These are phyloP conservation scores for Chaetomium olivaceum DNA, from an alignment of 2,329 filamentous ascomycete species.

Conservation along the genomic window DNA sequence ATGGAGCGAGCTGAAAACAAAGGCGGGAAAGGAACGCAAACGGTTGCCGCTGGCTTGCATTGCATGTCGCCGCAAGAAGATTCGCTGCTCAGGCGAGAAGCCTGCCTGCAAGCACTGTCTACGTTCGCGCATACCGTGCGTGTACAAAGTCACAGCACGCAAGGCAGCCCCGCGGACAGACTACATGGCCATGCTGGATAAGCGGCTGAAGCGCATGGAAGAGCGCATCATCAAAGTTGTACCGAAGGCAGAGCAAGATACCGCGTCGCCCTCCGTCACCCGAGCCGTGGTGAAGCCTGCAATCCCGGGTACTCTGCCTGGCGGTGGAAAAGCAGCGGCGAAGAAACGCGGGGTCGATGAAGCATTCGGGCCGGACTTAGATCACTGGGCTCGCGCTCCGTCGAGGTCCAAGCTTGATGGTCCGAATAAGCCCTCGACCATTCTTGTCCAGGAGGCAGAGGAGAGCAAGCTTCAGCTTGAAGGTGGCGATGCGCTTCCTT, in stretches of 20 bases:
- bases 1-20: conserved; percentile 84
- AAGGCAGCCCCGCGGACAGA: conserved; percentile 94
- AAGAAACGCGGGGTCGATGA: conserved; percentile 87
- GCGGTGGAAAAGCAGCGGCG: conserved; percentile 53
- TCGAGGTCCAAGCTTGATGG: conserved; percentile 51
- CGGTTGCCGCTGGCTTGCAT: conserved; percentile 91
- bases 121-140: conserved; percentile 87
- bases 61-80: conserved; percentile 94
- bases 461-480: conserved; percentile 78
- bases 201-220: conserved; percentile 94
- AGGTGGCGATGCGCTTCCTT: conserved; percentile 77
- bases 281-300: conserved; percentile 84
- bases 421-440: conserved; percentile 53
- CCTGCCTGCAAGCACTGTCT: conserved; percentile 96
- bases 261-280: conserved; percentile 63
- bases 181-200: conserved; percentile 99
- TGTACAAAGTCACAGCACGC: conserved; percentile 94
- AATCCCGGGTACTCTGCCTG: conserved; percentile 53
- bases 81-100: conserved; percentile 95
- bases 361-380: conserved; percentile 79
- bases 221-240: conserved; percentile 95
- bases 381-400: conserved; percentile 72
- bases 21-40: conserved; percentile 94
- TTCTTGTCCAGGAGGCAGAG: conserved; percentile 65
- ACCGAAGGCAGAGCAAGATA: conserved; percentile 78